Evolutionary conservation across 2,329 filamentous ascomycete species (phyloP).

Genomic region (Pseudogymnoascus sp.): DNA sequence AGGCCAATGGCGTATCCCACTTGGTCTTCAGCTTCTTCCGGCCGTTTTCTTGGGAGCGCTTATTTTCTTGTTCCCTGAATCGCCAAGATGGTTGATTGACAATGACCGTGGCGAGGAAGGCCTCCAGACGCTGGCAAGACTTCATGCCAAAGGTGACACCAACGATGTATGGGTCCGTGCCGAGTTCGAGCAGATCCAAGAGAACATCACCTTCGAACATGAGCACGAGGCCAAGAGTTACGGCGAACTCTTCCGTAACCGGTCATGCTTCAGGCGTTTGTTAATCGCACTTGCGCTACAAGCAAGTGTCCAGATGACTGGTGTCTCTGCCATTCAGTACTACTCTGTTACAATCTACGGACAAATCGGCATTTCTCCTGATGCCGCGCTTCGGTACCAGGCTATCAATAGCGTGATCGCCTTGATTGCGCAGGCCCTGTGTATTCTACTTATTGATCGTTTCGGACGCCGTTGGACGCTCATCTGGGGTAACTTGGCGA

Average conservation of each 20-base stretch:
- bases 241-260: constrained; percentile 50
- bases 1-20: constrained; percentile 24
- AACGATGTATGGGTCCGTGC: constrained; percentile 53
- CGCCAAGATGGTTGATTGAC: constrained; percentile 53
- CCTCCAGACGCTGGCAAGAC: constrained; percentile 46
- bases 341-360: constrained; percentile 50
- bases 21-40: constrained; percentile 51
- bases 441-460: constrained; percentile 56
- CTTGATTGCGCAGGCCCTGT: constrained; percentile 49
- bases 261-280: constrained; percentile 53
- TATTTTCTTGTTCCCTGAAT: constrained; percentile 57
- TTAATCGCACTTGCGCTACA: constrained; percentile 54
- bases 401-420: constrained; percentile 57
- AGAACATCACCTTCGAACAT: constrained; percentile 52
- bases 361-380: constrained; percentile 49
- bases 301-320: constrained; percentile 59
- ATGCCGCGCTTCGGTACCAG: constrained; percentile 54
- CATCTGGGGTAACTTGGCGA: constrained; percentile 63
- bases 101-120: constrained; percentile 48
- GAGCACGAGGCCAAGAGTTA: constrained; percentile 57
- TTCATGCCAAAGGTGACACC: constrained; percentile 52
- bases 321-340: constrained; percentile 56
- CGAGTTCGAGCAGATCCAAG: constrained; percentile 56
- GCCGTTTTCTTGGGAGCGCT: constrained; percentile 46
- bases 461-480: constrained; percentile 65